phyloP scores from a whole-genome alignment of 2,329 filamentous ascomycete species.

The Sporothrix schenckii region DNA sequence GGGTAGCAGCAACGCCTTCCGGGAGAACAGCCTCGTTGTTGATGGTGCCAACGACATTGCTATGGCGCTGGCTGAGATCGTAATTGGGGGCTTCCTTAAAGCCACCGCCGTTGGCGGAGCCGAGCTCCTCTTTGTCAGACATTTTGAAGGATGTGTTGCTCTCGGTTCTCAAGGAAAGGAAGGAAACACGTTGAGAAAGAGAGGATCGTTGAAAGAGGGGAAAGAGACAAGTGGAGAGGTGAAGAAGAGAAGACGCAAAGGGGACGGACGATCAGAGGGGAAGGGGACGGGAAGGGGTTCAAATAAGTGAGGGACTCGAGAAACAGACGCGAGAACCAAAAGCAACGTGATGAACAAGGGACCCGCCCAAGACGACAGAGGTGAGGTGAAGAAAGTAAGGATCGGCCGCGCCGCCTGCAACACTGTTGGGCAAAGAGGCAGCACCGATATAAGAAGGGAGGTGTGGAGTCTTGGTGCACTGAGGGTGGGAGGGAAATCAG shows the following conservation, averaged over 20 bases:
- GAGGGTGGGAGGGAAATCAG: conserved; percentile 20
- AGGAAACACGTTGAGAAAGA: background rate
- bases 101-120: background rate
- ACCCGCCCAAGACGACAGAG: conserved; percentile 12
- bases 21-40: background rate
- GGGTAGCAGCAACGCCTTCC: conserved; percentile 25
- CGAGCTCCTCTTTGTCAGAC: conserved; percentile 32
- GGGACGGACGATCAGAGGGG: conserved; percentile 12
- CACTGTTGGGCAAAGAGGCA: conserved; percentile 16
- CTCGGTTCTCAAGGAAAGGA: background rate
- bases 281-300: conserved; percentile 20
- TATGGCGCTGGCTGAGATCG: conserved; percentile 7
- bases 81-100: conserved; percentile 20
- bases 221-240: background rate
- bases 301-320: conserved; percentile 21
- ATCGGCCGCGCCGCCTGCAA: conserved; percentile 18
- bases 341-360: conserved; percentile 21
- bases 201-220: background rate
- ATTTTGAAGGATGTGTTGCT: conserved; percentile 20
- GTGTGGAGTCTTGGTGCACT: conserved; percentile 9
- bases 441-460: background rate
- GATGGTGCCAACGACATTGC: conserved; percentile 21
- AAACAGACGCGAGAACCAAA: conserved; percentile 1
- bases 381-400: conserved; percentile 3
- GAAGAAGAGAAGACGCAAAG: conserved; percentile 4